phyloP scores from a whole-genome alignment of 345 rosid species.

The Durio zibethinus region DNA sequence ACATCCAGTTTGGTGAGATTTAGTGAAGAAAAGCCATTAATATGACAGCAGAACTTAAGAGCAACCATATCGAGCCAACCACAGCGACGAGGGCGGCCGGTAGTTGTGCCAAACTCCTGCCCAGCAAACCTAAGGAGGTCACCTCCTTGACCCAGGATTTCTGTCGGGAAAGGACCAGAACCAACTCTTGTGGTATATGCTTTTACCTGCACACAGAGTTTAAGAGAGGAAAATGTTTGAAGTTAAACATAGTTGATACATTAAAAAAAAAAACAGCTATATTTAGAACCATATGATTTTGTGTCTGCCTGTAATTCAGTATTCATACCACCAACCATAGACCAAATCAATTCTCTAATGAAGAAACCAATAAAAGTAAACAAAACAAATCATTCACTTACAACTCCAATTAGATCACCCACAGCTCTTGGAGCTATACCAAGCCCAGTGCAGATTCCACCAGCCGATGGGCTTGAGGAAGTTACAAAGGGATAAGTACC shows the following conservation, averaged over 20 bases:
- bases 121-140: conserved; percentile 85
- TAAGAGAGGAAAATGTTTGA: background rate
- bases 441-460: conserved; percentile 93
- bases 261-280: background rate
- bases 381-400: conserved; percentile 31
- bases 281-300: background rate
- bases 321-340: background rate
- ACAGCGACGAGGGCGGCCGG: conserved; percentile 99
- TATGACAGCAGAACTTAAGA: conserved; percentile 71
- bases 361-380: background rate
- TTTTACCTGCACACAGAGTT: conserved; percentile 55
- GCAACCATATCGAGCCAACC: conserved; percentile 99
- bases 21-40: conserved; percentile 92
- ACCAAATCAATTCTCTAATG: background rate
- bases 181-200: conserved; percentile 99
- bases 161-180: conserved; percentile 98
- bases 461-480: conserved; percentile 96
- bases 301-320: background rate
- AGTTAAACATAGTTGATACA: background rate
- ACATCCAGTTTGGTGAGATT: conserved; percentile 97
- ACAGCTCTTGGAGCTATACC: conserved; percentile 90
- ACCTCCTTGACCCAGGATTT: conserved; percentile 81
- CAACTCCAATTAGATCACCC: conserved; percentile 96
- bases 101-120: conserved; percentile 95
- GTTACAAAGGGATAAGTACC: conserved; percentile 98